Conservation (phyloP, 176 grass and related monocot genomes). For the Triticum aestivum region IWGSC_CS_RefSeq_v2.1 NC_057806.1:76304473-76304972, state of each 20-base stretch:
- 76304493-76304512: background rate
- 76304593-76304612: background rate
- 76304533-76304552: background rate
- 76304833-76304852: background rate
- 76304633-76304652: background rate
- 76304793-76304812: background rate
- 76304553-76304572: background rate
- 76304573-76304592: background rate
- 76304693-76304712: background rate
- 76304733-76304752: background rate
- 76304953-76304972: background rate
- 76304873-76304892: conserved; percentile 1
- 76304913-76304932: conserved; percentile 6
- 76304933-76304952: background rate
- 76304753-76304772: background rate
- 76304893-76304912: background rate
- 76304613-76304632: background rate
- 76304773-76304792: background rate
- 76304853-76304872: background rate
- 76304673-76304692: background rate
- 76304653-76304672: background rate
- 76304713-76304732: background rate
- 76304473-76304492: background rate
- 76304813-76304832: background rate
- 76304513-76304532: background rate